These are phyloP conservation scores for Nicotiana undulata DNA, from an alignment of 257 asterid genomes.

Conservation along the genomic window DNA sequence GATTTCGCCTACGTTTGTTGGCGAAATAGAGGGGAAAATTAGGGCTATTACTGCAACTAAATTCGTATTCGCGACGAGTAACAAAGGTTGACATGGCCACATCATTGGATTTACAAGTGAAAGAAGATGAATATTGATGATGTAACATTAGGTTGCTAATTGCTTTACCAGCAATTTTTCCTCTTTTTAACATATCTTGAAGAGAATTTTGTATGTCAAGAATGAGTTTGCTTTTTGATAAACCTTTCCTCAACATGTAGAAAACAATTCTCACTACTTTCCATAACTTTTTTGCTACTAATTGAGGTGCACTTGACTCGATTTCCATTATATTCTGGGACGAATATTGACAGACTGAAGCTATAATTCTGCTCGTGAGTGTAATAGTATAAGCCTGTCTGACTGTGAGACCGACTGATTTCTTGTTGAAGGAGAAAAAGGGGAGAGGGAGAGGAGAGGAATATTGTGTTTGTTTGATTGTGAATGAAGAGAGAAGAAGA, in stretches of 20 bases:
- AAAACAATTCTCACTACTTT: slow-evolving; percentile 17
- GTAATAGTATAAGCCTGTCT: neutral
- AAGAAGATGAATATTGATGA: slow-evolving; percentile 15
- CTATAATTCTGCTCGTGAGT: fast-evolving
- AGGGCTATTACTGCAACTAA: slow-evolving; percentile 38
- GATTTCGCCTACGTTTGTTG: slow-evolving; percentile 14
- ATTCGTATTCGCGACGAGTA: slow-evolving; percentile 32
- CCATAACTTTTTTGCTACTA: slow-evolving; percentile 22
- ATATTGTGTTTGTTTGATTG: slow-evolving; percentile 8
- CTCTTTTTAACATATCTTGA: slow-evolving; percentile 17
- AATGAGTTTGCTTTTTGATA: slow-evolving; percentile 24
- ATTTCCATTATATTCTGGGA: slow-evolving; percentile 14
- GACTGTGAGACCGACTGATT: neutral
- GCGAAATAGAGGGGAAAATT: slow-evolving; percentile 4
- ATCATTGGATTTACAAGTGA: slow-evolving; percentile 25
- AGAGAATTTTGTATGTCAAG: slow-evolving; percentile 19
- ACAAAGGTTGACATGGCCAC: slow-evolving; percentile 15
- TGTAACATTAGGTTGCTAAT: slow-evolving; percentile 21
- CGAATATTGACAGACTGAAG: no score
- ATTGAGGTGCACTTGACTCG: slow-evolving; percentile 13
- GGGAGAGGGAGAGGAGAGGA: neutral
- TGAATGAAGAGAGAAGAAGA: slow-evolving; percentile 9
- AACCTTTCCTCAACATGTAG: slow-evolving; percentile 33
- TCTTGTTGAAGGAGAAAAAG: neutral
- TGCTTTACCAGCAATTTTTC: slow-evolving; percentile 34